Conservation (phyloP, 2,329 filamentous ascomycete genomes). For the Phyllosticta capitalensis region DNA sequence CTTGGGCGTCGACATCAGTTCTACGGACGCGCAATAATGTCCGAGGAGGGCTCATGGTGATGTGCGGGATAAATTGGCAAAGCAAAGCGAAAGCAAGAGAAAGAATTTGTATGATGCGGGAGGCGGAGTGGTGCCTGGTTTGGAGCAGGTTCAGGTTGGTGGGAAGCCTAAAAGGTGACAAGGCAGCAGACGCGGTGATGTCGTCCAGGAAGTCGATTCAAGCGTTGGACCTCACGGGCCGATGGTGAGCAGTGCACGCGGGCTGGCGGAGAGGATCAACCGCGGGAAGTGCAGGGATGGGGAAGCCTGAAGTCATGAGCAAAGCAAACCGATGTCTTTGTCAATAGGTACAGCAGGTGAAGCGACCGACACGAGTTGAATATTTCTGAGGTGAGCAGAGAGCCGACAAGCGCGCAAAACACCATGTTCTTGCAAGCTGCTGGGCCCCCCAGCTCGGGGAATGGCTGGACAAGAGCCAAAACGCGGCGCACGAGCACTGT, state of each 20-base stretch:
- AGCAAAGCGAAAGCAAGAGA: not conserved
- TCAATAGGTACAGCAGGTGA: too few species aligned
- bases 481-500: not conserved
- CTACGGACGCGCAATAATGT: constrained; percentile 50
- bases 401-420: too few species aligned
- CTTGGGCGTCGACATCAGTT: constrained; percentile 34
- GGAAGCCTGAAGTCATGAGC: too few species aligned
- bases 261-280: not conserved
- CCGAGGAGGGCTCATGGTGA: constrained; percentile 1
- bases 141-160: not conserved
- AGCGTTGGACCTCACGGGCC: not conserved
- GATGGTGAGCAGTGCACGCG: not conserved
- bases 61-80: not conserved
- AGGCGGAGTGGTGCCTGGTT: not conserved
- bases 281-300: not conserved
- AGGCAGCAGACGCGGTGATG: not conserved
- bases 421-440: too few species aligned
- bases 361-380: too few species aligned
- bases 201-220: not conserved
- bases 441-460: not conserved
- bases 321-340: too few species aligned
- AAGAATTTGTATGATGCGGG: not conserved
- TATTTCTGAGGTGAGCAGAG: too few species aligned
- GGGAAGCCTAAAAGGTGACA: not conserved
- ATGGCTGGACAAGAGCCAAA: not conserved